Conservation (phyloP, 768 basidiomycete species). For the Psilocybe sp. region DNA sequence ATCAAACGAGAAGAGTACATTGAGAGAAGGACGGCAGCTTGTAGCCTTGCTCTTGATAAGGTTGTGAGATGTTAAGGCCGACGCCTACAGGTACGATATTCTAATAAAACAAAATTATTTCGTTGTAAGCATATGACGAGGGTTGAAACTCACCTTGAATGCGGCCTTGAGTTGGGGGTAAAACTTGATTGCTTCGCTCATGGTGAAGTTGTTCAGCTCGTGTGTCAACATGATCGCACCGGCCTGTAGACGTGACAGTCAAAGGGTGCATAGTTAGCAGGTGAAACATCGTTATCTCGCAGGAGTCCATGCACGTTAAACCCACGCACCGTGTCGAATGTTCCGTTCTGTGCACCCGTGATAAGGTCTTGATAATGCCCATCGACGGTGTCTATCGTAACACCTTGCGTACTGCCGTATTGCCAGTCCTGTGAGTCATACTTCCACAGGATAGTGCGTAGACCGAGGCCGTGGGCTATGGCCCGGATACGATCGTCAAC, state of each 20-base stretch:
- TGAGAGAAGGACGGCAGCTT: neutral
- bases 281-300: too few species aligned
- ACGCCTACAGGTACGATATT: slow-evolving; percentile 1
- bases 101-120: neutral
- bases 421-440: slow-evolving; percentile 1
- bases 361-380: neutral
- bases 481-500: slow-evolving; percentile 75
- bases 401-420: neutral
- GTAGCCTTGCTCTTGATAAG: neutral
- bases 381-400: neutral
- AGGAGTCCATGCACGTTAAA: neutral
- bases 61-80: neutral
- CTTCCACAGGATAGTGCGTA: slow-evolving; percentile 1
- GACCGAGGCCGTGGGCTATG: slow-evolving; percentile 28
- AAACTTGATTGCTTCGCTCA: slow-evolving; percentile 2
- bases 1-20: neutral
- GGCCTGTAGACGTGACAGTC: neutral
- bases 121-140: neutral
- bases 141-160: neutral
- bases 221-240: slow-evolving; percentile 2
- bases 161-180: neutral
- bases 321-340: neutral
- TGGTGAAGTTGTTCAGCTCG: slow-evolving; percentile 4
- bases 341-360: neutral
- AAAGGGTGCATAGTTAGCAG: neutral